Evolutionary conservation across 352 stramenopile species (phyloP).

Genomic region (Plasmopara viticola): DNA sequence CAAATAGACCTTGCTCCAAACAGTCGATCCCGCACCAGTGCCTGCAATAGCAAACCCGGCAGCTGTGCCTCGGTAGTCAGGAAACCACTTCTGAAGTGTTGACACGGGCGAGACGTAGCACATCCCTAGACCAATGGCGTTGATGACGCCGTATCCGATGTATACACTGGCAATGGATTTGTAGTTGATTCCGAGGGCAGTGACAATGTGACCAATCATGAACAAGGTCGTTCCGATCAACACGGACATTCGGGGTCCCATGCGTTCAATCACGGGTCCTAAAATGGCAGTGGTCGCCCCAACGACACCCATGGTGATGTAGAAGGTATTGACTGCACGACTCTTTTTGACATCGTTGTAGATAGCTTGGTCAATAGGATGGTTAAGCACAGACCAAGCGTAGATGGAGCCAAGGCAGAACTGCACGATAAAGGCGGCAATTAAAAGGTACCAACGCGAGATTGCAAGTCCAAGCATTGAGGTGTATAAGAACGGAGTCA

Average conservation of each 20-base stretch:
- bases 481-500: too few species aligned
- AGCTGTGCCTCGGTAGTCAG: conserved; percentile 60
- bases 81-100: conserved; percentile 76
- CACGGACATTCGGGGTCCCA: conserved; percentile 44
- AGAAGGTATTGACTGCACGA: conserved; percentile 68
- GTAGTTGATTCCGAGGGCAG: conserved; percentile 39
- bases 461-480: conserved; percentile 27
- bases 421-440: conserved; percentile 41
- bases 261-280: conserved; percentile 61
- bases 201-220: conserved; percentile 43
- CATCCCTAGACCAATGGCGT: conserved; percentile 55
- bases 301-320: conserved; percentile 59
- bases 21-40: conserved; percentile 52
- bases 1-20: conserved; percentile 63
- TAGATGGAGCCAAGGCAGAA: conserved; percentile 75
- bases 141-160: conserved; percentile 62
- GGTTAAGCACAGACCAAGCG: conserved; percentile 73
- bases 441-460: conserved; percentile 58
- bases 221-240: conserved; percentile 47
- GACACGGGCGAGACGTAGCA: conserved; percentile 76
- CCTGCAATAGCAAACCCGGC: conserved; percentile 62
- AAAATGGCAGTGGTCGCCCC: conserved; percentile 55
- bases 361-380: conserved; percentile 48
- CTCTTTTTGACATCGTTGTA: conserved; percentile 42
- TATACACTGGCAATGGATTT: conserved; percentile 46